Base-by-base conservation (phyloP, 306 rosid genomes). In the Prunus kanzakura region DNA sequence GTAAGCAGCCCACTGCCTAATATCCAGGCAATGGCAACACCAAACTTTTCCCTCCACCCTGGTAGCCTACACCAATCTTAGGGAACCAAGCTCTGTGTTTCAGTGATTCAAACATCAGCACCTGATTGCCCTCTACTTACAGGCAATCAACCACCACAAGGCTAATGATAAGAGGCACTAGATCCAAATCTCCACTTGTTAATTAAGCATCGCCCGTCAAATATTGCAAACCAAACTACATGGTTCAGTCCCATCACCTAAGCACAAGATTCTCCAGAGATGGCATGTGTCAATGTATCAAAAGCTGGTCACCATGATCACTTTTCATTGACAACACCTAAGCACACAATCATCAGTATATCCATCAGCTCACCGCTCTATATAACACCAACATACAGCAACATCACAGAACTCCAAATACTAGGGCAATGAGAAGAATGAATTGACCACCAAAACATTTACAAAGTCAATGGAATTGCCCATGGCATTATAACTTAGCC, bases 311-410 rank as follows among this genome's bases (percentile, higher is more conserved):
- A 56, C 79, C 47, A 84, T 70, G 78, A 64, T 67, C 64, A 43
- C 63, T 71, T 3, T 63, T 69, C 69, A 69, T 25, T 43, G 70
- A 56, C 67, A 71, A 18, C 74, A n/a, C 56, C 72, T 78, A 78
- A 50, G 63, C 55, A 50, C 58, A 77, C 67, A 76, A 66, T 46
- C 25, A 61, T 50, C 77, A 69, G 76, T 78, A 73, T 51, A 54
- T 84, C 76, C 82, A 35, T 57, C 71, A 80, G 60, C 80, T 73
- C 62, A 78, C 45, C 77, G 77, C 79, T 50, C 82, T 70, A 78
- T 56, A 41, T 25, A 64, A 71, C 49, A 81, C 75, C 83, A 60
- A 72, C 76, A 80, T 79, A 79, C 30, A 62, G 73, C 22, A 75
- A 61, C 64, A 47, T 69, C 80, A 78, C 69, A 78, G 49, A 61